These are phyloP conservation scores for Penstemon barbatus DNA, from an alignment of 257 asterid genomes.

Conservation along the genomic window DNA sequence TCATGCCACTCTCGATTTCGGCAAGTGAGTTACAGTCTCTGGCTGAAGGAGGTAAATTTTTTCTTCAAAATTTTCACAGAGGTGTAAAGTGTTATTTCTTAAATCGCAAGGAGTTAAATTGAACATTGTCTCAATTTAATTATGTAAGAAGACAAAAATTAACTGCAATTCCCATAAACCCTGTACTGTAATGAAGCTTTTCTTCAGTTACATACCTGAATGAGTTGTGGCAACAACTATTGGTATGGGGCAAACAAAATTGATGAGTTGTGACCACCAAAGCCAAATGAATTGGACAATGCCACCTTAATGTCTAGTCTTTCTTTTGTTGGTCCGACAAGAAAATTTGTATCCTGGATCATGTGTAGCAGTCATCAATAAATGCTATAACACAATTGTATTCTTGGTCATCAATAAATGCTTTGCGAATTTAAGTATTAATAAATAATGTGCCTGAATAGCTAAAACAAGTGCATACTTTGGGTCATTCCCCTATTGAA, in stretches of 20 bases:
- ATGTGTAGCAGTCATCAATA: constrained; percentile 25
- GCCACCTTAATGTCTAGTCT: constrained; percentile 75
- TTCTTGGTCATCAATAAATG: constrained; percentile 3
- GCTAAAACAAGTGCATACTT: constrained; percentile 11
- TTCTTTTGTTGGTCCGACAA: constrained; percentile 81
- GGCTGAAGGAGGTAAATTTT: too few relatives aligned
- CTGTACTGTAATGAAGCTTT: not conserved
- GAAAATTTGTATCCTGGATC: constrained; percentile 63
- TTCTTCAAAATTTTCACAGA: too few relatives aligned
- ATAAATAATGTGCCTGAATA: not conserved
- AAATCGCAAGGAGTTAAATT: too few relatives aligned
- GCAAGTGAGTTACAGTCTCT: too few relatives aligned
- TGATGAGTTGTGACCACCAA: constrained; percentile 94
- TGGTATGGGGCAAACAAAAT: constrained; percentile 77
- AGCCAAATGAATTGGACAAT: constrained; percentile 86
- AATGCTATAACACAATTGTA: not conserved
- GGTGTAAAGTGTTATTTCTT: too few relatives aligned
- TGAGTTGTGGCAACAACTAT: constrained; percentile 7
- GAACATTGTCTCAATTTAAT: not conserved
- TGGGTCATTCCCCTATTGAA: constrained; percentile 4
- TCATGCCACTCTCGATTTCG: too few relatives aligned
- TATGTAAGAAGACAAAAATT: not conserved
- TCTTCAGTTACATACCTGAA: constrained; percentile 39
- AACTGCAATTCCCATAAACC: constrained; percentile 1
- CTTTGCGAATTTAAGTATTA: not conserved